Percentiles rank a stretch among this genome's conserved stretches.
Conservation (phyloP, 1,284 basidiomycete genomes). For the Pyrrhoderma lamaoense region DNA sequence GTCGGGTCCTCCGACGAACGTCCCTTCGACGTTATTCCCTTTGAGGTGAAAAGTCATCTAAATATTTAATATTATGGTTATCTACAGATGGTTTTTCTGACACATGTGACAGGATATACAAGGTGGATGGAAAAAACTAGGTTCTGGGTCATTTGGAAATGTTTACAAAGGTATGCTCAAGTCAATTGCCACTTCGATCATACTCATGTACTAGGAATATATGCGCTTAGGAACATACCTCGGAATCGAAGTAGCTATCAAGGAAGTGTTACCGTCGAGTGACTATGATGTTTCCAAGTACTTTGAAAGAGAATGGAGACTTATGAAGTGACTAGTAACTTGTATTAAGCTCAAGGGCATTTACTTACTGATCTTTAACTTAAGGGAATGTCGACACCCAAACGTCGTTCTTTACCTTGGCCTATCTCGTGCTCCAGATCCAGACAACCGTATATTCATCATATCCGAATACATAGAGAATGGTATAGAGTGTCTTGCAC, state of each 20-base stretch:
- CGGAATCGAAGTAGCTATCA: constrained; percentile 93
- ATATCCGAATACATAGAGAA: constrained; percentile 85
- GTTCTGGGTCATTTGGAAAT: constrained; percentile 87
- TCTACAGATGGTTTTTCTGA: constrained; percentile 8
- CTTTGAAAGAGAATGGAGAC: constrained; percentile 94
- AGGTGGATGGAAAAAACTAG: constrained; percentile 82
- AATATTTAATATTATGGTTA: constrained; percentile 14
- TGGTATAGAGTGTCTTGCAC: constrained; percentile 32
- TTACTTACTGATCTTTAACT: not conserved
- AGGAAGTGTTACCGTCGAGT: constrained; percentile 85
- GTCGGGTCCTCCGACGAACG: constrained; percentile 14
- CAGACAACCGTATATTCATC: constrained; percentile 82
- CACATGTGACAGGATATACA: constrained; percentile 64
- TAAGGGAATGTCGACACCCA: constrained; percentile 76
- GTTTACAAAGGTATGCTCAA: constrained; percentile 75
- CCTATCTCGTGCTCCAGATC: constrained; percentile 78
- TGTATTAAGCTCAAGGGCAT: not conserved
- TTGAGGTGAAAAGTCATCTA: constrained; percentile 48
- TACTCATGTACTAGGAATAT: constrained; percentile 15
- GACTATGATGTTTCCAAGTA: constrained; percentile 95
- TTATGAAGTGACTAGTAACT: constrained; percentile 64
- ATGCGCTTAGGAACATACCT: constrained; percentile 67
- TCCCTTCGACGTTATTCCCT: constrained; percentile 77
- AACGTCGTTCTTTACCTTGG: constrained; percentile 95
- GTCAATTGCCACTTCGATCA: not conserved